phyloP scores from a whole-genome alignment of 768 basidiomycete genomes.

The Rhizopogon vesiculosus region DNA sequence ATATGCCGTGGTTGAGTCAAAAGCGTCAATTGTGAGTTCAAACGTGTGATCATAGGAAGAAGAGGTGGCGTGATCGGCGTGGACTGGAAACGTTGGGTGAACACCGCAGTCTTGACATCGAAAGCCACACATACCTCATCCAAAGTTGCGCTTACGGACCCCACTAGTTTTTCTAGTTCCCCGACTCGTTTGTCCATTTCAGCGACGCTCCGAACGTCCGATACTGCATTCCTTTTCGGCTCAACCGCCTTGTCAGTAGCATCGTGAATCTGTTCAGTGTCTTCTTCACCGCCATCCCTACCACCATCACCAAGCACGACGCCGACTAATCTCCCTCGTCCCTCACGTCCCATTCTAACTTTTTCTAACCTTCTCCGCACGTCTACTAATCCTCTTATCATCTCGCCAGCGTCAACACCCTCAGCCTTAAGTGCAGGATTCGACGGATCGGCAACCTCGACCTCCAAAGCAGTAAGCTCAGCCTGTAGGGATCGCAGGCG shows the following conservation, averaged over 20 bases:
- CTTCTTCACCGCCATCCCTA: constrained; percentile 5
- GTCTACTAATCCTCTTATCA: constrained; percentile 75
- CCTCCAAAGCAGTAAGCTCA: constrained; percentile 78
- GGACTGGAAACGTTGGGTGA: constrained; percentile 34
- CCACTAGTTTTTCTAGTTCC: constrained; percentile 77
- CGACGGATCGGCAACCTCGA: constrained; percentile 76
- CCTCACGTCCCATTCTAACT: constrained; percentile 61
- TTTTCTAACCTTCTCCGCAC: constrained; percentile 65
- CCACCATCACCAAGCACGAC: constrained; percentile 37
- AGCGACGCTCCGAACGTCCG: constrained; percentile 47
- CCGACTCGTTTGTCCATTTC: constrained; percentile 84
- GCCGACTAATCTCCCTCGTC: constrained; percentile 58
- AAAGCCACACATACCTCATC: constrained; percentile 66
- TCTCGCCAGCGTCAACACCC: constrained; percentile 65
- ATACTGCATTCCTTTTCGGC: constrained; percentile 15
- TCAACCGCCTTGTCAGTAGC: constrained; percentile 8
- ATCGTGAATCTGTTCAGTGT: neutral
- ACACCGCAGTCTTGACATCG: neutral
- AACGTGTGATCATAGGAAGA: constrained; percentile 73
- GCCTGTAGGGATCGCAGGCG: constrained; percentile 64
- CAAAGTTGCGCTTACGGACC: constrained; percentile 70
- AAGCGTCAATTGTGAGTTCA: constrained; percentile 81
- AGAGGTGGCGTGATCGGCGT: constrained; percentile 76
- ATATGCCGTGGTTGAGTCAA: constrained; percentile 95
- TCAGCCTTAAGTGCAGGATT: constrained; percentile 64